A percentile compares a stretch with the other conserved stretches of the same genome.
Conservation (phyloP, 179 eudicot species). For the Gypsophila paniculata region DNA sequence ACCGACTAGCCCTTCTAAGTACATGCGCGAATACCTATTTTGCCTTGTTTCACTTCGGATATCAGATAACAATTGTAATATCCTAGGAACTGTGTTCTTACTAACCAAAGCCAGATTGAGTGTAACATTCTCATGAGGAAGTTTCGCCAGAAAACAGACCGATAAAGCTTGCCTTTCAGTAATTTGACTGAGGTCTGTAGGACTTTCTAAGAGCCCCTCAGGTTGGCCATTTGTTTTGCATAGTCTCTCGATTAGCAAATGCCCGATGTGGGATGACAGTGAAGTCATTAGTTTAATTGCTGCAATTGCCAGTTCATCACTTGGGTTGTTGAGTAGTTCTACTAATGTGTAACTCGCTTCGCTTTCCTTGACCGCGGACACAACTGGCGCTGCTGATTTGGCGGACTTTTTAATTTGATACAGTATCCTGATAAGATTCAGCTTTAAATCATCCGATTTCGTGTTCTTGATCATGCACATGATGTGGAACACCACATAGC, state of each 20-base stretch:
- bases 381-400: slow-evolving; percentile 39
- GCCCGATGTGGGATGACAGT: slow-evolving; percentile 68
- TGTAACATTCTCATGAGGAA: slow-evolving; percentile 66
- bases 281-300: slow-evolving; percentile 50
- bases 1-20: slow-evolving; percentile 82
- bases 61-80: slow-evolving; percentile 38
- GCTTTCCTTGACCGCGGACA: slow-evolving; percentile 59
- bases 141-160: slow-evolving; percentile 57
- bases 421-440: slow-evolving; percentile 62
- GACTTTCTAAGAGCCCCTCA: slow-evolving; percentile 51
- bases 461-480: slow-evolving; percentile 49
- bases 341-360: slow-evolving; percentile 63
- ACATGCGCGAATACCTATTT: slow-evolving; percentile 47
- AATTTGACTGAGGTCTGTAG: slow-evolving; percentile 37
- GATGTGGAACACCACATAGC: slow-evolving; percentile 51
- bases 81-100: slow-evolving; percentile 42
- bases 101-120: slow-evolving; percentile 59
- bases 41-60: slow-evolving; percentile 53
- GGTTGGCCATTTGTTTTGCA: slow-evolving; percentile 65
- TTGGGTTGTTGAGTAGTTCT: slow-evolving; percentile 57
- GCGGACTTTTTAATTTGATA: slow-evolving; percentile 47
- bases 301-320: slow-evolving; percentile 56
- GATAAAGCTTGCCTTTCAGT: slow-evolving; percentile 69
- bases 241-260: slow-evolving; percentile 55
- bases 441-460: slow-evolving; percentile 49